phyloP scores from a whole-genome alignment of 2,329 filamentous ascomycete species.

The Claviceps spartinae region DNA sequence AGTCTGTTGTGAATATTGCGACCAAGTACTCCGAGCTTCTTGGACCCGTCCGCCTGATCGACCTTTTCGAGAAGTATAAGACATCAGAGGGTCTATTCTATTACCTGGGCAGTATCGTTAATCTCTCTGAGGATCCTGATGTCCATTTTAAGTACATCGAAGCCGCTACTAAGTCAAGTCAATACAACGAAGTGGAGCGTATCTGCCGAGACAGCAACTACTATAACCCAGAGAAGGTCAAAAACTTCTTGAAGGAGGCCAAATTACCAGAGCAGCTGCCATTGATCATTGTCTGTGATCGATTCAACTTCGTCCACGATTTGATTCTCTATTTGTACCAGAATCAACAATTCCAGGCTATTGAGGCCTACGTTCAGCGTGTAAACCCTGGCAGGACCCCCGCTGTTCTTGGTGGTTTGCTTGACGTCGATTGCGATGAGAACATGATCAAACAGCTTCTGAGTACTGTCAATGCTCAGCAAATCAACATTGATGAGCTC shows the following conservation, averaged over 20 bases:
- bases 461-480: constrained; percentile 66
- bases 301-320: constrained; percentile 98
- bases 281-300: constrained; percentile 94
- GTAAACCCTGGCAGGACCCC: constrained; percentile 88
- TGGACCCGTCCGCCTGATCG: constrained; percentile 74
- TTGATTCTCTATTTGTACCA: constrained; percentile 94
- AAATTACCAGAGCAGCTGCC: constrained; percentile 84
- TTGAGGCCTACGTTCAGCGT: constrained; percentile 93
- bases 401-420: constrained; percentile 78
- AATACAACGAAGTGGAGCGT: constrained; percentile 91
- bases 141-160: constrained; percentile 99
- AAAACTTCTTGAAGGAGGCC: constrained; percentile 98
- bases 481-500: constrained; percentile 87
- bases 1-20: constrained; percentile 85
- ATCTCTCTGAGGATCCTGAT: constrained; percentile 86
- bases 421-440: constrained; percentile 97
- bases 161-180: constrained; percentile 83
- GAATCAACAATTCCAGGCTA: constrained; percentile 98
- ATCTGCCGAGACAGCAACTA: constrained; percentile 88
- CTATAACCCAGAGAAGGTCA: constrained; percentile 89
- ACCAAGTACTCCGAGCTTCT: constrained; percentile 97
- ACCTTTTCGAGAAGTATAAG: constrained; percentile 94
- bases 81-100: constrained; percentile 95
- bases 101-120: constrained; percentile 95
- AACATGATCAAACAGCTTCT: constrained; percentile 88